These are phyloP conservation scores for Murraya paniculata DNA, from an alignment of 345 rosid genomes.

Conservation along the genomic window DNA sequence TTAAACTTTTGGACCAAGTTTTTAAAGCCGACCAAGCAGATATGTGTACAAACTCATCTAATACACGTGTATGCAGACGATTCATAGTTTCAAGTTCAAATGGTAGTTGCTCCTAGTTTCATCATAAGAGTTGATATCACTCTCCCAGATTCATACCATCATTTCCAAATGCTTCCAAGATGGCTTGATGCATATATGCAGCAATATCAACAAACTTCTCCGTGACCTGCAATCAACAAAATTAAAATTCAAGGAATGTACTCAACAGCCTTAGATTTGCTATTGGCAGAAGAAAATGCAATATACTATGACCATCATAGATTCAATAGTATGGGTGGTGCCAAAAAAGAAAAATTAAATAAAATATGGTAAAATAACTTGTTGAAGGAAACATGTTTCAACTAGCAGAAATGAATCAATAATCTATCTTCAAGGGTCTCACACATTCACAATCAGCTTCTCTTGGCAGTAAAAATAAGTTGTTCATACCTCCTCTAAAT, in stretches of 20 bases:
- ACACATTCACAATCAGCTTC: not conserved
- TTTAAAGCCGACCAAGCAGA: not conserved
- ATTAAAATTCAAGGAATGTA: slow-evolving; percentile 3
- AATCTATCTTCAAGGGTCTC: not conserved
- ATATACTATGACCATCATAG: not conserved
- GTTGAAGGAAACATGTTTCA: not conserved
- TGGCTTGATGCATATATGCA: slow-evolving; percentile 56
- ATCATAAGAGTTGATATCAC: not conserved
- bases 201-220: slow-evolving; percentile 71
- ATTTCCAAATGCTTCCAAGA: slow-evolving; percentile 69
- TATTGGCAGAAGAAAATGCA: not conserved
- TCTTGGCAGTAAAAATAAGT: slow-evolving; percentile 5
- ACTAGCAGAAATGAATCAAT: not conserved
- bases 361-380: not conserved
- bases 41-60: slow-evolving; percentile 11
- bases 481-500: slow-evolving; percentile 65
- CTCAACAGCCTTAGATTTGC: not conserved
- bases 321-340: not conserved
- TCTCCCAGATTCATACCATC: slow-evolving; percentile 37
- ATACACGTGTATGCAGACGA: not conserved
- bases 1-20: not conserved
- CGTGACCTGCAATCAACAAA: slow-evolving; percentile 48
- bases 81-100: not conserved
- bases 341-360: not conserved
- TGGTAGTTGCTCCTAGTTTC: not conserved